Evolutionary conservation across 2,329 filamentous ascomycete species (phyloP).

Genomic region (Chrysoporthe austroafricana): DNA sequence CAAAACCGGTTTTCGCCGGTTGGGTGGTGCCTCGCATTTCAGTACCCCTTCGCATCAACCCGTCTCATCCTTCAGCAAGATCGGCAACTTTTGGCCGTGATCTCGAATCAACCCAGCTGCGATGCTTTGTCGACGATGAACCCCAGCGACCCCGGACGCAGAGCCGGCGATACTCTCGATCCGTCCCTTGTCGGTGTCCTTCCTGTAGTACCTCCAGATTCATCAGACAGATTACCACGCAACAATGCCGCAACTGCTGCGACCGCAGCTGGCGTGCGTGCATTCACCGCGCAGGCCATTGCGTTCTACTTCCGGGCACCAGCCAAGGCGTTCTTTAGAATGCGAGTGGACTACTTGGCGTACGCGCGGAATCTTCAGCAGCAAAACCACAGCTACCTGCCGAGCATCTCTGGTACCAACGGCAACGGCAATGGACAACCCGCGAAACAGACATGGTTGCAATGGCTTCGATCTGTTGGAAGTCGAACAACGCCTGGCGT

Average conservation of each 20-base stretch:
- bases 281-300: slow-evolving; percentile 79
- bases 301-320: slow-evolving; percentile 92
- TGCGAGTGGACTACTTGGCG: slow-evolving; percentile 79
- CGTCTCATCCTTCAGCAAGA: not conserved
- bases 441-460: slow-evolving; percentile 39
- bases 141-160: slow-evolving; percentile 26
- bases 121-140: slow-evolving; percentile 27
- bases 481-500: slow-evolving; percentile 69
- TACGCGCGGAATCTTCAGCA: slow-evolving; percentile 60
- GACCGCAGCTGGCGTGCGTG: slow-evolving; percentile 84
- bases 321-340: slow-evolving; percentile 90
- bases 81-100: not conserved
- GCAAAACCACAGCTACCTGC: slow-evolving; percentile 34
- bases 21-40: not conserved
- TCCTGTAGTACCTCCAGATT: slow-evolving; percentile 48
- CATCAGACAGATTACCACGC: slow-evolving; percentile 52
- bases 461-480: slow-evolving; percentile 49
- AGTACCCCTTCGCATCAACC: not conserved
- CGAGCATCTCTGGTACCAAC: slow-evolving; percentile 30
- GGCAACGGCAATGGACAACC: not conserved
- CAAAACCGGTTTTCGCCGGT: slow-evolving; percentile 10
- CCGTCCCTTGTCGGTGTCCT: slow-evolving; percentile 42
- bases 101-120: slow-evolving; percentile 11
- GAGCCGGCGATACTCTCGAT: slow-evolving; percentile 15
- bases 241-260: slow-evolving; percentile 69